Evolutionary conservation across 1,284 basidiomycete species (phyloP), one percentile per base, ranked within the genome.

Genomic region (Trametes versicolor): DNA sequence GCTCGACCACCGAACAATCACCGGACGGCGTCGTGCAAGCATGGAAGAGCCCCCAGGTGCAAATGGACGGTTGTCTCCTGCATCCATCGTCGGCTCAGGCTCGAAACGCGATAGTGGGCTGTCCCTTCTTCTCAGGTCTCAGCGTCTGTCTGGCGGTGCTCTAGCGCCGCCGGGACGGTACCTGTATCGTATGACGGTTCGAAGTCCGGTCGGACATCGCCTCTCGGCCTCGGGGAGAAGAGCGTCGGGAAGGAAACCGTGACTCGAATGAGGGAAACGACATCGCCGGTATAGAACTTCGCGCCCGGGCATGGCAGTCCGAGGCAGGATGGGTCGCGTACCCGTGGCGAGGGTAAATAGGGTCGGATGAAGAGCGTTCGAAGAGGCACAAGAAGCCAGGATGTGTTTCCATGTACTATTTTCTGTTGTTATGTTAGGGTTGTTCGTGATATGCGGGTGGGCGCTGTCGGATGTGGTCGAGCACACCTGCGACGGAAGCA

Each of bases 1-100:
- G n/a, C n/a, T n/a, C n/a, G n/a, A n/a, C 49, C 25, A 19, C 27
- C 58, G 49, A 59, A 27, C 49, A 49, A 3, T 43, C 58, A 7
- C 48, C 51, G 10, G 12, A 4, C 8, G 29, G 19, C 49, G 41
- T 17, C 23, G 34, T 41, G 0, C 49, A 59, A 25, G 37, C 49
- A 15, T 59, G 58, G 58, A 39, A 12, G 4, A 39, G 36, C 10
- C 58, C 48, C 10, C 48, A 59, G 49, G 58, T 59, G 34, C 10
- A 49, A 19, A 5, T n/a, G 17, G 36, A 36, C 32, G 54, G n/a
- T 50, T 7, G 19, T 1, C 10, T 17, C n/a, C 54, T 32, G 21
- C 32, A 6, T 13, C 36, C 4, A 6, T 10, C 17, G 48, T 7
- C 34, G 25, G 27, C 32, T 45, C 37, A 23, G 41, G 23, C 8